Conservation (phyloP, 108 stramenopile genomes). For the Schizochytrium sp. region DNA sequence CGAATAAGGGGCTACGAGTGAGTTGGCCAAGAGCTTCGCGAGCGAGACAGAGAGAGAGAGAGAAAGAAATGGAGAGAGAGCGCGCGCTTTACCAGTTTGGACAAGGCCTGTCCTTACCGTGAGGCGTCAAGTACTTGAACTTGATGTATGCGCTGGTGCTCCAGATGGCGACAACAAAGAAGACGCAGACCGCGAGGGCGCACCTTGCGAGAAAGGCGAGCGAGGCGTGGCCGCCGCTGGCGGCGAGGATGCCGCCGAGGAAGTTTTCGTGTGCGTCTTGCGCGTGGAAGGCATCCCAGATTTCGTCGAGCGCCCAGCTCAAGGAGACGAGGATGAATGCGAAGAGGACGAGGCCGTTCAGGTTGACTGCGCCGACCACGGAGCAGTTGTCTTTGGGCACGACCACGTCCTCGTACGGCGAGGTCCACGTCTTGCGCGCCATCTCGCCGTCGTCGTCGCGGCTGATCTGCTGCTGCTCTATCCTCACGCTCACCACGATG, state of each 20-base stretch:
- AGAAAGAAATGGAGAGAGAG: too few species aligned
- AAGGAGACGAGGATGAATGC: not conserved
- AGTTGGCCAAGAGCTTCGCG: too few species aligned
- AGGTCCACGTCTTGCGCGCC: not conserved
- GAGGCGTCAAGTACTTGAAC: not conserved
- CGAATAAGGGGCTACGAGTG: too few species aligned
- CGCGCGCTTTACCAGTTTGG: not conserved
- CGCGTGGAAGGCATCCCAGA: not conserved
- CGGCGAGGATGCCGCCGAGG: not conserved
- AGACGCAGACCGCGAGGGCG: not conserved
- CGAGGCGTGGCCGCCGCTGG: not conserved
- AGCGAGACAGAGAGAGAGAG: too few species aligned
- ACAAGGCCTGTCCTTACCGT: not conserved
- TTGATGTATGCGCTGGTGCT: conserved; percentile 4
- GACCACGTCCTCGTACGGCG: not conserved
- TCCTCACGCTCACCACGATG: not conserved
- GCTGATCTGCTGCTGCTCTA: not conserved
- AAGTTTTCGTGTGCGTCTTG: not conserved
- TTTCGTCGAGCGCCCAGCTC: not conserved
- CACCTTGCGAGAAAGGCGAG: not conserved
- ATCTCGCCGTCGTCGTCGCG: not conserved
- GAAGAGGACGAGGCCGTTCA: not conserved
- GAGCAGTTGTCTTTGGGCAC: not conserved
- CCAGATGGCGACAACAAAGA: not conserved
- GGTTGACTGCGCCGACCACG: not conserved